Evolutionary conservation across 305 asterid species (phyloP).

Genomic region (Fraxinus latifolia): DNA sequence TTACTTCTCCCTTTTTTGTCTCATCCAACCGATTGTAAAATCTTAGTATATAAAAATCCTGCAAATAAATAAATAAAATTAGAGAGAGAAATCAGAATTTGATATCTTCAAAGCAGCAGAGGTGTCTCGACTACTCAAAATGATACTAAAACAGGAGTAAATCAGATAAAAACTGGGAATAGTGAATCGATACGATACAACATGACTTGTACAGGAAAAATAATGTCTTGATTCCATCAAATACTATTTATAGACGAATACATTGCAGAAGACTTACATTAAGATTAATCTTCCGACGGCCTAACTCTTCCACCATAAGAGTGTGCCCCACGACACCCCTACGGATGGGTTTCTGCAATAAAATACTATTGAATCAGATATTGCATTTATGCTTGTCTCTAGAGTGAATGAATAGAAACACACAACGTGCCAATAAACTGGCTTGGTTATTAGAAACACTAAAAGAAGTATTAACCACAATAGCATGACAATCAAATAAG

Average conservation of each 20-base stretch:
- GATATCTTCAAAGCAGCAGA: not conserved
- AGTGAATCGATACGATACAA: not conserved
- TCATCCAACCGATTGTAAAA: constrained; percentile 90
- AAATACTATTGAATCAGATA: not conserved
- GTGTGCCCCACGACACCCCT: constrained; percentile 76
- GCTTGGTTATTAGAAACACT: not conserved
- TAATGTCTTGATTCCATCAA: constrained; percentile 19
- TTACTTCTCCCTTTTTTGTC: constrained; percentile 88
- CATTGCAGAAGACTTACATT: constrained; percentile 49
- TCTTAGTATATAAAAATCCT: constrained; percentile 78
- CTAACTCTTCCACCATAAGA: constrained; percentile 85
- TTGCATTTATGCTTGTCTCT: not conserved
- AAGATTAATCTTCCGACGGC: constrained; percentile 68
- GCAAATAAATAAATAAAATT: constrained; percentile 18
- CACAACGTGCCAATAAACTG: constrained; percentile 3
- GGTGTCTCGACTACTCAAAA: not conserved
- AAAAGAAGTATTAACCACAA: not conserved
- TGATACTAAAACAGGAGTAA: not conserved
- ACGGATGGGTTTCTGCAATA: constrained; percentile 80
- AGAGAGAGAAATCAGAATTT: not conserved
- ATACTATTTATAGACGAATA: constrained; percentile 14
- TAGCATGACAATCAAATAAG: not conserved
- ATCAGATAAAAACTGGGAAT: not conserved
- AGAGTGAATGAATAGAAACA: constrained; percentile 17
- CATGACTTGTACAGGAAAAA: not conserved